Evolutionary conservation across 306 rosid genomes (phyloP), one percentile per base, ranked within the genome.

Genomic region (Amphicarpaea edgeworthii): DNA sequence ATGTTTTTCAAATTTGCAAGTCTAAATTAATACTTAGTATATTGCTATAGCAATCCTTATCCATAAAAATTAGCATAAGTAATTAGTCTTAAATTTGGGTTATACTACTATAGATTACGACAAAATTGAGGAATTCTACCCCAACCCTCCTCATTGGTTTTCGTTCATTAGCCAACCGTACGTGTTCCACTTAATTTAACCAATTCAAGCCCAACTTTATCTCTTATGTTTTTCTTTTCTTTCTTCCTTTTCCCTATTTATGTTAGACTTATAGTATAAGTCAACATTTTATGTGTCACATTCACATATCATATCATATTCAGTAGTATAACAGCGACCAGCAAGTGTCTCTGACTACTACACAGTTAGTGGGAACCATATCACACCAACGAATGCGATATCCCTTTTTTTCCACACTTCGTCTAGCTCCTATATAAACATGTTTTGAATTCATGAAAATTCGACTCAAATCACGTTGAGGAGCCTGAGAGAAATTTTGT

Each of bases 341-440:
- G 1, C 68, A 34, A 32, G 30, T 63, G 10, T 63, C n/a, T 63
- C 43, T 17, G 69, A 63, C 69, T 4, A 11, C 3, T 63, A n/a
- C 28, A 63, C 69, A 63, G 32, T 63, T 17, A 63, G 16, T 38
- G 69, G 30, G 49, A 63, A 63, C 42, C 30, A 63, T 61, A 63
- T 37, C 69, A 10, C 0, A 63, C 16, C 69, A 9, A 17, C 26
- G 4, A 17, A n/a, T n/a, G n/a, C n/a, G n/a, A n/a, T n/a, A n/a
- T 63, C 24, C 16, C 15, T 34, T 34, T 8, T 34, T 34, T 8
- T 62, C 4, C 46, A 37, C n/a, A 17, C 47, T 19, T 16, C 3
- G 0, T 8, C 37, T 1, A 24, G 1, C 1, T 10, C 10, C 69
- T 73, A 73, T 73, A 73, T 57, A 73, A 57, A 73, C 58, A 24